Evolutionary conservation across 2,329 filamentous ascomycete species (phyloP).

Genomic region (Coniochaeta hoffmannii): DNA sequence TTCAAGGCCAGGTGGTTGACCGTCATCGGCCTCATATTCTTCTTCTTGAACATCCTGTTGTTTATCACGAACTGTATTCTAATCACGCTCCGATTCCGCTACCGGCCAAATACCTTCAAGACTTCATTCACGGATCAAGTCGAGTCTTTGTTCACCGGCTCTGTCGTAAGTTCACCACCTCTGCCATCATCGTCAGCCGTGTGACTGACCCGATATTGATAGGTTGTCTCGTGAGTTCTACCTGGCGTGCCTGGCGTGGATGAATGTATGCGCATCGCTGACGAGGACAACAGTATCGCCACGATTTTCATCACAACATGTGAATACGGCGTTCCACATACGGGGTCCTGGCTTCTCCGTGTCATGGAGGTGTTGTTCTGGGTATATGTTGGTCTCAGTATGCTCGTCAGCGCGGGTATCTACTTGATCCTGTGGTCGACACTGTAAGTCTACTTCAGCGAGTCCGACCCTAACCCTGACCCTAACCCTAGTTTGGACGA

Average conservation of each 20-base stretch:
- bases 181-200: no score
- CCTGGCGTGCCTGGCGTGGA: constrained; percentile 22
- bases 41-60: constrained; percentile 55
- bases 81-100: constrained; percentile 60
- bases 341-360: constrained; percentile 53
- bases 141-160: constrained; percentile 70
- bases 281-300: constrained; percentile 52
- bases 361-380: constrained; percentile 64
- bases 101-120: constrained; percentile 62
- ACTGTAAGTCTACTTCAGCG: constrained; percentile 28
- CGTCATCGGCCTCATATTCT: constrained; percentile 52
- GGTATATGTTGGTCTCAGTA: constrained; percentile 63
- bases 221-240: constrained; percentile 36
- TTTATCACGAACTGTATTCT: constrained; percentile 57
- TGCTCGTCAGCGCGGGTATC: constrained; percentile 60
- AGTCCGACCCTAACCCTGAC: background rate
- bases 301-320: constrained; percentile 73
- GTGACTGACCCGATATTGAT: constrained; percentile 4
- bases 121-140: constrained; percentile 68
- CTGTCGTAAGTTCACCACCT: constrained; percentile 39
- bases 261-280: constrained; percentile 46
- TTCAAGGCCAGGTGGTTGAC: constrained; percentile 48
- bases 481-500: background rate
- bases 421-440: constrained; percentile 67
- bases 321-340: constrained; percentile 62